Evolutionary conservation across 148 eudicot genomes (phyloP), one percentile per base, ranked within the genome.

Genomic region (Vaccinium myrtillus): DNA sequence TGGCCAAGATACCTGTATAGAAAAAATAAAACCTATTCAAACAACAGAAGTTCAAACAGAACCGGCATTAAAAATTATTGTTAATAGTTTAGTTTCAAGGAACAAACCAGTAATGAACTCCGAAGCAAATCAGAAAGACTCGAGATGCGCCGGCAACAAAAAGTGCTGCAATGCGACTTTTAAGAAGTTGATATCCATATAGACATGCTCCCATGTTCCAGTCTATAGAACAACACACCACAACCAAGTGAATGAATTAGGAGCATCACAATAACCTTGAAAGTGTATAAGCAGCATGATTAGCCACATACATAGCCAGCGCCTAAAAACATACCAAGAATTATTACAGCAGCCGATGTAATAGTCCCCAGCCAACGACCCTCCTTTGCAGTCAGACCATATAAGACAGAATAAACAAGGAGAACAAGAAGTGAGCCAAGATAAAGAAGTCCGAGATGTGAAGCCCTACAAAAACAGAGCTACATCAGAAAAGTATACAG

Each of bases 141-240:
- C 99, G 98, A 88, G 98, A 93, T 83, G 93, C 58, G 79, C 99
- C 99, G 79, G 99, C 99, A 90, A 97, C 93, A 88, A 92, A 90
- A 81, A 95, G 93, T 74, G 96, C 99, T 81, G 90, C 90, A 83
- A 93, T 93, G 83, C 95, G 98, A 88, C 93, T 94, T 87, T 91
- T 86, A 83, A 97, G 96, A 85, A 97, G 98, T 92, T 91, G 89
- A 87, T 94, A 97, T 70, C 98, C 96, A 84, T 95, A 97, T 82
- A 97, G 90, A 91, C 99, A 97, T 55, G 99, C 97, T 46, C 98
- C 99, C 93, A 97, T 90, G 88, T 97, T 97, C 99, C 99, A 97
- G 87, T 97, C 99, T 97, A 49, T 63, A 69, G 58, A 46, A 65
- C 73, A 73, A 71, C 13, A n/a, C n/a, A 83, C 30, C 79, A 83